These are phyloP conservation scores for Porcisia deanei DNA, from an alignment of 208 protist genomes.

Conservation along the genomic window DNA sequence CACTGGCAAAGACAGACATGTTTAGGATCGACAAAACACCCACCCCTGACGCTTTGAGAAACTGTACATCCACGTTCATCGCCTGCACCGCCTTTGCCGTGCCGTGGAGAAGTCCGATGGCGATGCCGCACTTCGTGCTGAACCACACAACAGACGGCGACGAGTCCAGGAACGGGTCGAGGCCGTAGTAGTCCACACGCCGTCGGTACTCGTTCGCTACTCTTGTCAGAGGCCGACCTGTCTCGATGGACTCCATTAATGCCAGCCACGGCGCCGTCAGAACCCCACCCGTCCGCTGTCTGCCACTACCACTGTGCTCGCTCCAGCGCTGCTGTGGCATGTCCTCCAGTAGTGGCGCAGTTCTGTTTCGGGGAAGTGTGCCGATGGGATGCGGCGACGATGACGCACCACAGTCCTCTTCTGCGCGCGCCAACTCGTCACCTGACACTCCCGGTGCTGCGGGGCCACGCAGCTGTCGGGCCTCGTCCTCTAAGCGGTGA, in stretches of 20 bases:
- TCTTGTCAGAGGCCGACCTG: slow-evolving; percentile 57
- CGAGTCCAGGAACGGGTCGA: slow-evolving; percentile 81
- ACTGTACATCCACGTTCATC: slow-evolving; percentile 83
- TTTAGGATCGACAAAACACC: slow-evolving; percentile 84
- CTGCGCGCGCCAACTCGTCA: background rate
- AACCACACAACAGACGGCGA: slow-evolving; percentile 83
- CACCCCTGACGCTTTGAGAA: slow-evolving; percentile 77
- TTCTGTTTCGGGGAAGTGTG: background rate
- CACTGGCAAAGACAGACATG: slow-evolving; percentile 76
- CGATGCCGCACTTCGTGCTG: slow-evolving; percentile 77
- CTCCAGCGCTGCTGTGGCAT: background rate
- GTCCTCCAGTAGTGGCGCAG: background rate
- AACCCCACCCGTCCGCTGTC: slow-evolving; percentile 1
- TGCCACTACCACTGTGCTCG: background rate
- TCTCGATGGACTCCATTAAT: slow-evolving; percentile 66
- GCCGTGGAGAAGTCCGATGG: slow-evolving; percentile 78
- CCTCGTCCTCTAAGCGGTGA: slow-evolving; percentile 40
- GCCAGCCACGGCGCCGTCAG: slow-evolving; percentile 57
- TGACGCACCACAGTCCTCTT: background rate
- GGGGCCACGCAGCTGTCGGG: slow-evolving; percentile 14
- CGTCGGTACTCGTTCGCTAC: slow-evolving; percentile 78
- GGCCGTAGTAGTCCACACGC: slow-evolving; percentile 76
- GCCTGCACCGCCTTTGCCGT: slow-evolving; percentile 61
- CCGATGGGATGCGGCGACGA: slow-evolving; percentile 10
- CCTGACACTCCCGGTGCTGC: background rate